Conservation (phyloP, 75 land plant genomes). For the Gnetum montanum region DNA sequence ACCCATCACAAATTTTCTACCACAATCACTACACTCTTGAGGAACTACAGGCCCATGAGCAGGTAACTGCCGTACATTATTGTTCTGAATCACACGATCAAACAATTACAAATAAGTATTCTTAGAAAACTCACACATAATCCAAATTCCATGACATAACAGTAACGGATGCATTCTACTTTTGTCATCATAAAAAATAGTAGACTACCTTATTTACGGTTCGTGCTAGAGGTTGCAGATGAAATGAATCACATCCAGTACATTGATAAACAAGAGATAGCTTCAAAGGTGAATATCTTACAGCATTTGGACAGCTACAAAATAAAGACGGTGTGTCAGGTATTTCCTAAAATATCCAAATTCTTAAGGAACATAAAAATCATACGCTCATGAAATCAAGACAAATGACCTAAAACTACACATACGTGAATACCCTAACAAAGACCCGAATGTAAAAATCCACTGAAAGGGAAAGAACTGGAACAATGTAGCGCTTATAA, state of each 20-base stretch:
- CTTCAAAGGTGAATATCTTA: constrained; percentile 87
- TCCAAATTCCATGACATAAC: too few species aligned
- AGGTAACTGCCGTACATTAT: constrained; percentile 70
- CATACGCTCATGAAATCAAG: too few species aligned
- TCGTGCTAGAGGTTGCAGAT: constrained; percentile 82
- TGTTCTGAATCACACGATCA: constrained; percentile 40
- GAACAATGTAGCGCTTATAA: constrained; percentile 91
- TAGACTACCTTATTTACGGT: constrained; percentile 58
- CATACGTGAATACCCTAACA: constrained; percentile 93
- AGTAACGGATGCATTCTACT: too few species aligned
- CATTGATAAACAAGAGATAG: constrained; percentile 95
- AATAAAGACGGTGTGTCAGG: not conserved
- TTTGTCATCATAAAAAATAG: too few species aligned
- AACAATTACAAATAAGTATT: too few species aligned
- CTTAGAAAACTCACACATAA: too few species aligned
- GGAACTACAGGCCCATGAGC: constrained; percentile 81
- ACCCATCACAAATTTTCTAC: constrained; percentile 92
- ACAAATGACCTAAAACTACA: too few species aligned
- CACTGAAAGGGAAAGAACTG: constrained; percentile 88
- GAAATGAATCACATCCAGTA: constrained; percentile 96
- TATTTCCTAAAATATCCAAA: not conserved
- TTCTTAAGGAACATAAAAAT: too few species aligned
- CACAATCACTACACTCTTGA: constrained; percentile 86
- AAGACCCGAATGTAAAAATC: constrained; percentile 97
- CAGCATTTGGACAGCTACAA: constrained; percentile 90